Conservation (phyloP, 805 yeast genomes). For the Cyberlindnera sargentensis region DNA sequence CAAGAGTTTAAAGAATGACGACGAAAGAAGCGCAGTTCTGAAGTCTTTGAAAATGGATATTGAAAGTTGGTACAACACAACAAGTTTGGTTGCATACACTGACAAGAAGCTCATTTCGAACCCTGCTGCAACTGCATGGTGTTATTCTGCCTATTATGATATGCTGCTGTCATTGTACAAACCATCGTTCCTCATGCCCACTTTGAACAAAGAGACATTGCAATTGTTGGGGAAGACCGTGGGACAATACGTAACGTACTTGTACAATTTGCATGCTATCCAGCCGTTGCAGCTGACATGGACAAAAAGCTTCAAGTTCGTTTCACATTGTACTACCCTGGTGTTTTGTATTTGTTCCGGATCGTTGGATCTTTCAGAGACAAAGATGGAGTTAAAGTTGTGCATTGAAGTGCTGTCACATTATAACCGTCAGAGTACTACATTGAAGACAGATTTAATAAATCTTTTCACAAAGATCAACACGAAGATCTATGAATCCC, state of each 20-base stretch:
- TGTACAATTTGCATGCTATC: conserved; percentile 37
- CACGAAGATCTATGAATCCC: background rate
- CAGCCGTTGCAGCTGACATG: conserved; percentile 41
- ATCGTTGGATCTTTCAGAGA: conserved; percentile 38
- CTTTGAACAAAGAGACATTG: conserved; percentile 33
- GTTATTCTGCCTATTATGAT: conserved; percentile 37
- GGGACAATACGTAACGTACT: conserved; percentile 37
- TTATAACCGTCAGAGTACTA: conserved; percentile 38
- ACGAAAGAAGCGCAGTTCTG: conserved; percentile 2
- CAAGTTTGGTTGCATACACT: conserved; percentile 13
- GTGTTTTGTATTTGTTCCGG: conserved; percentile 40
- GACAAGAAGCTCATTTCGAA: conserved; percentile 8
- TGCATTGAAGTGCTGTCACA: conserved; percentile 39
- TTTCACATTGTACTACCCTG: conserved; percentile 41
- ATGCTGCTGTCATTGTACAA: conserved; percentile 39
- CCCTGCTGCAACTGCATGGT: conserved; percentile 25
- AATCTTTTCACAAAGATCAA: conserved; percentile 27
- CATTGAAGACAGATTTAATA: conserved; percentile 37
- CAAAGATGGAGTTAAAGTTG: conserved; percentile 39
- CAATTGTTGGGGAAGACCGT: conserved; percentile 39
- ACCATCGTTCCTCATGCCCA: conserved; percentile 42
- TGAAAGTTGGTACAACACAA: conserved; percentile 29
- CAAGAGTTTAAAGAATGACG: conserved; percentile 10
- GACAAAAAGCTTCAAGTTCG: conserved; percentile 40
- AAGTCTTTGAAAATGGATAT: conserved; percentile 17